These are phyloP conservation scores for Aspergillus saccharolyticus DNA, from an alignment of 495 filamentous ascomycete species.

Conservation along the genomic window DNA sequence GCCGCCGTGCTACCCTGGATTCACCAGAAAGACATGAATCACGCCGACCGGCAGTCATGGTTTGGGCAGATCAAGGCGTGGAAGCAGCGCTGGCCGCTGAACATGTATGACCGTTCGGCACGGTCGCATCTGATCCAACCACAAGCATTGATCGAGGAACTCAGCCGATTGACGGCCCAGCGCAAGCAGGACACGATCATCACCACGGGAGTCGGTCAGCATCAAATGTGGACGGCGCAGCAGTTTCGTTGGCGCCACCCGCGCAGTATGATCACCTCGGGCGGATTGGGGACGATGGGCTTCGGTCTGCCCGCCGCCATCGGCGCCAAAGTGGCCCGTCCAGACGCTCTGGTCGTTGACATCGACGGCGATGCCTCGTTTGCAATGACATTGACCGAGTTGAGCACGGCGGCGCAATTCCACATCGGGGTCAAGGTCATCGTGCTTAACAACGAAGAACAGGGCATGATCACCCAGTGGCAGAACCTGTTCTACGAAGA, in stretches of 20 bases:
- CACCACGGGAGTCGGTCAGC: slow-evolving; percentile 87
- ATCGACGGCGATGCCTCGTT: slow-evolving; percentile 97
- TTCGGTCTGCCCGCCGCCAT: slow-evolving; percentile 90
- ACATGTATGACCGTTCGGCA: slow-evolving; percentile 65
- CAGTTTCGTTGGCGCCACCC: slow-evolving; percentile 88
- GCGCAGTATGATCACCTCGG: slow-evolving; percentile 84
- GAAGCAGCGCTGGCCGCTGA: slow-evolving; percentile 79
- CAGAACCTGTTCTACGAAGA: slow-evolving; percentile 91
- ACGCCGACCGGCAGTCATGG: slow-evolving; percentile 66
- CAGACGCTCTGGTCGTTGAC: slow-evolving; percentile 82
- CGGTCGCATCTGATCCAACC: slow-evolving; percentile 75
- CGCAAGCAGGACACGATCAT: slow-evolving; percentile 26
- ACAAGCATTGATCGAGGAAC: slow-evolving; percentile 75
- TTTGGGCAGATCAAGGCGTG: slow-evolving; percentile 80
- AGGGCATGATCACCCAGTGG: slow-evolving; percentile 94
- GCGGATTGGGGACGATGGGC: slow-evolving; percentile 93
- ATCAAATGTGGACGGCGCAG: slow-evolving; percentile 97
- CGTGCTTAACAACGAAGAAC: slow-evolving; percentile 92
- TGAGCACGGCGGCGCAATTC: slow-evolving; percentile 86
- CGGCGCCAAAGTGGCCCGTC: slow-evolving; percentile 85
- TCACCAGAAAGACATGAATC: not conserved
- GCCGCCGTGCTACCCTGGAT: slow-evolving; percentile 36
- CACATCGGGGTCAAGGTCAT: slow-evolving; percentile 90
- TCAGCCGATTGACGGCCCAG: slow-evolving; percentile 62
- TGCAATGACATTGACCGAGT: slow-evolving; percentile 89